These are phyloP conservation scores for Cladobotryum protrusum DNA, from an alignment of 2,329 filamentous ascomycete species.

Conservation along the genomic window DNA sequence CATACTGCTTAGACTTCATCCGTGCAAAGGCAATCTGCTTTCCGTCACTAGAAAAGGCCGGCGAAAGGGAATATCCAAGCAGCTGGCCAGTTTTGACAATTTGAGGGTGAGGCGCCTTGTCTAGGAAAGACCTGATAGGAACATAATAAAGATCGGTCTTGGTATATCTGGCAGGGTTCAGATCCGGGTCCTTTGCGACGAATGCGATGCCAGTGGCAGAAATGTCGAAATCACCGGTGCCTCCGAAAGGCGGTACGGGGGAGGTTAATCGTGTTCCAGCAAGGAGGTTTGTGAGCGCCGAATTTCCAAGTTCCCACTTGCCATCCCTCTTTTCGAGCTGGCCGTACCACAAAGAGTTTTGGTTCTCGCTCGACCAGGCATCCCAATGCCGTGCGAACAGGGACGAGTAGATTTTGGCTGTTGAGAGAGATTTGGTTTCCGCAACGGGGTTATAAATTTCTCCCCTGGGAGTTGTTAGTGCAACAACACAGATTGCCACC, in stretches of 20 bases:
- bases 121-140: slow-evolving; percentile 54
- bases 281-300: slow-evolving; percentile 57
- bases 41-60: slow-evolving; percentile 70
- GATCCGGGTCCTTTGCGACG: slow-evolving; percentile 65
- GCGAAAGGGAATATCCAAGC: slow-evolving; percentile 58
- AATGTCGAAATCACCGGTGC: slow-evolving; percentile 73
- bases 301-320: slow-evolving; percentile 36
- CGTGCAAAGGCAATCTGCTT: slow-evolving; percentile 67
- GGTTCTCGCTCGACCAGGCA: slow-evolving; percentile 61
- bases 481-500: slow-evolving; percentile 53
- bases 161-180: slow-evolving; percentile 68
- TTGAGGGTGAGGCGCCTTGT: slow-evolving; percentile 45
- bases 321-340: slow-evolving; percentile 43
- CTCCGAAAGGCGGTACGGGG: slow-evolving; percentile 74
- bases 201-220: slow-evolving; percentile 61
- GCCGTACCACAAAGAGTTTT: slow-evolving; percentile 68
- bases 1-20: slow-evolving; percentile 72
- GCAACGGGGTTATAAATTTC: slow-evolving; percentile 60
- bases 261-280: slow-evolving; percentile 53
- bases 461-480: slow-evolving; percentile 61
- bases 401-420: slow-evolving; percentile 64
- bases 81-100: slow-evolving; percentile 49
- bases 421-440: slow-evolving; percentile 53
- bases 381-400: slow-evolving; percentile 84
- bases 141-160: slow-evolving; percentile 77